Evolutionary conservation across 257 asterid genomes (phyloP).

Genomic region (Voacanga thouarsii): DNA sequence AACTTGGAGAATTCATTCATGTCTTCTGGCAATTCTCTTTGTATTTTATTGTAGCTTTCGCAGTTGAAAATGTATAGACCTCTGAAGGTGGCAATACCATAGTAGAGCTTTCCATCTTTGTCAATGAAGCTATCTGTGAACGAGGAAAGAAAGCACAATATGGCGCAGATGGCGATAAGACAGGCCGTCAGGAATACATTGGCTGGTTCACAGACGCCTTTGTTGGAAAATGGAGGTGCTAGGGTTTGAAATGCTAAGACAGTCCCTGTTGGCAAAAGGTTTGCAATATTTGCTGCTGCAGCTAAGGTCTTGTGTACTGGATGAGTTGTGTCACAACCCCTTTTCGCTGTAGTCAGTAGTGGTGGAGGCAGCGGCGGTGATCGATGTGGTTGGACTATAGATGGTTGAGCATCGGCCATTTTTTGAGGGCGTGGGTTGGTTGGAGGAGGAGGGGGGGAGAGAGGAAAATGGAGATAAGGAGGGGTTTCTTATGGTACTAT

Average conservation of each 20-base stretch:
- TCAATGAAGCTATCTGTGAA: conserved; percentile 56
- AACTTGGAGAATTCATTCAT: conserved; percentile 29
- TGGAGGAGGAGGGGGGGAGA: neutral
- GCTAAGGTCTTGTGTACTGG: conserved; percentile 47
- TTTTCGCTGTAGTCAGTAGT: neutral
- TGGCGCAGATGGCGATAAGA: conserved; percentile 37
- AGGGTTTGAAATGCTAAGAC: conserved; percentile 58
- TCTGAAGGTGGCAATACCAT: conserved; percentile 48
- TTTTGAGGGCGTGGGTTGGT: neutral
- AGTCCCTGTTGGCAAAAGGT: conserved; percentile 72
- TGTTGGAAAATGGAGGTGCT: conserved; percentile 52
- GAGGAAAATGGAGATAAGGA: neutral
- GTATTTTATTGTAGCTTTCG: neutral
- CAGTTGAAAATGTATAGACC: conserved; percentile 51
- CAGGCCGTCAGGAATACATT: conserved; percentile 37
- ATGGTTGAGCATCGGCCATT: conserved; percentile 1
- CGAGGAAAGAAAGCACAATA: conserved; percentile 44
- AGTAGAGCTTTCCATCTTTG: conserved; percentile 34
- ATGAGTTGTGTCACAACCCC: neutral
- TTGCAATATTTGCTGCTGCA: conserved; percentile 54
- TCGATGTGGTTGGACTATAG: neutral
- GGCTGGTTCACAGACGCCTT: conserved; percentile 40
- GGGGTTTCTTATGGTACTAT: neutral
- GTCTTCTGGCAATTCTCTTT: neutral
- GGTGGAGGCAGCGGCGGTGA: neutral